A percentile compares a stretch with the other conserved stretches of the same genome.
These are phyloP conservation scores for Hypoxylon lenormandii DNA, from an alignment of 495 filamentous ascomycete species.

Conservation along the genomic window DNA sequence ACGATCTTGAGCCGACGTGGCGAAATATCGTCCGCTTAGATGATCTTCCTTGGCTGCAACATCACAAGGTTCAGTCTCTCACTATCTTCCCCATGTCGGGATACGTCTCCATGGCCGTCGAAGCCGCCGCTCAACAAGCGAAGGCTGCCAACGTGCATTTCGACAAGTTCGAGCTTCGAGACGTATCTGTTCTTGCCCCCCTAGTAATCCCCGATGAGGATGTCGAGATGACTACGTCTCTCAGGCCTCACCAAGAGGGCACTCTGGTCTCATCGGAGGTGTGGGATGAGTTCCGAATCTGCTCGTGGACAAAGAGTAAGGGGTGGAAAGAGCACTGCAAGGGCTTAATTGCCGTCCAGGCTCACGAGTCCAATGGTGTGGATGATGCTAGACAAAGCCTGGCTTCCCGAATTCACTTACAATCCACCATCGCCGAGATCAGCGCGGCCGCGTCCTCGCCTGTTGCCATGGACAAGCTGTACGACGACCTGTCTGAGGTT, in stretches of 20 bases:
- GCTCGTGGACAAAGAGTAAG: constrained; percentile 59
- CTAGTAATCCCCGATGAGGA: constrained; percentile 64
- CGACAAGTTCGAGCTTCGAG: constrained; percentile 59
- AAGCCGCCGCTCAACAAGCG: constrained; percentile 62
- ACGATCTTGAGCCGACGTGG: constrained; percentile 65
- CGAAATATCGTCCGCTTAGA: constrained; percentile 62
- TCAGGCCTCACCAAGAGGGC: constrained; percentile 57
- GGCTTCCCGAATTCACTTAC: constrained; percentile 47
- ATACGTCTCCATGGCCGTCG: constrained; percentile 68
- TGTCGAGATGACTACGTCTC: constrained; percentile 58
- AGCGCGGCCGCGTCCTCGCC: constrained; percentile 36
- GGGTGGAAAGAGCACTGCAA: constrained; percentile 63
- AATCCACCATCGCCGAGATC: constrained; percentile 47
- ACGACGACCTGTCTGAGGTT: constrained; percentile 54
- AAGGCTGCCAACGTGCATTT: constrained; percentile 42
- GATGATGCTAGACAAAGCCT: constrained; percentile 48
- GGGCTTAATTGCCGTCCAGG: constrained; percentile 55
- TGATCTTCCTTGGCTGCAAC: constrained; percentile 67
- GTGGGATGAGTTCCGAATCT: constrained; percentile 63
- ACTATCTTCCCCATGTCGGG: constrained; percentile 72
- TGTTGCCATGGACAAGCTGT: constrained; percentile 51
- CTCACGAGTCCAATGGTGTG: constrained; percentile 54
- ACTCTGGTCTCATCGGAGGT: constrained; percentile 51
- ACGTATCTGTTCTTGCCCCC: constrained; percentile 58
- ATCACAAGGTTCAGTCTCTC: constrained; percentile 63